These are phyloP conservation scores for Chenopodium quinoa DNA, from an alignment of 148 eudicot species.

Conservation along the genomic window DNA sequence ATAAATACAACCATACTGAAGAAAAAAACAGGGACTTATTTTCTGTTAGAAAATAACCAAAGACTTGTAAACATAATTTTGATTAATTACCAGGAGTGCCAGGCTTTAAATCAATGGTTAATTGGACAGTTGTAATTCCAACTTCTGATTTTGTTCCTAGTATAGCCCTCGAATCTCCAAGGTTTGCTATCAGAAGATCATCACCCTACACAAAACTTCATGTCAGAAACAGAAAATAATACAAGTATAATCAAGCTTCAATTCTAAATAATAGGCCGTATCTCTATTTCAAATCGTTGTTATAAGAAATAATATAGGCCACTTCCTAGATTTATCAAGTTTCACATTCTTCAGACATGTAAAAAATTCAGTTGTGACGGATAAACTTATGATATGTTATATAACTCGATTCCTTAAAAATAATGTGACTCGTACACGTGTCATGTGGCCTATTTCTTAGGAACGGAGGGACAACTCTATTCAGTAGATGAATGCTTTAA, in stretches of 20 bases:
- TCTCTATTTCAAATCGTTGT: neutral
- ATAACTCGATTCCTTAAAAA: neutral
- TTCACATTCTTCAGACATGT: neutral
- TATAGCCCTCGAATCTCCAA: neutral
- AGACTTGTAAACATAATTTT: too few relatives aligned
- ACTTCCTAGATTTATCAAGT: too few relatives aligned
- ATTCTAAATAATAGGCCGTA: neutral
- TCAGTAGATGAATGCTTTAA: neutral
- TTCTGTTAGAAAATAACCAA: neutral
- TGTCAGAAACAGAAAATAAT: neutral
- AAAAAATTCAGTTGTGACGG: too few relatives aligned
- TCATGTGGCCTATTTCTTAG: too few relatives aligned
- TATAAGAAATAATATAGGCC: too few relatives aligned
- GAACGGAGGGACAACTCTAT: too few relatives aligned
- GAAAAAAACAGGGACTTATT: neutral
- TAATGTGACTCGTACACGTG: too few relatives aligned
- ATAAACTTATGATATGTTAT: neutral
- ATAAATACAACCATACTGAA: neutral
- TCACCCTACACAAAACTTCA: neutral
- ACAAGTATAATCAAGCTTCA: too few relatives aligned
- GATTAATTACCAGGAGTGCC: neutral
- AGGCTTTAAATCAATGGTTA: neutral
- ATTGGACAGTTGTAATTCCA: neutral
- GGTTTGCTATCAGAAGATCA: neutral
- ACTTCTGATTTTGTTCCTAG: neutral